A percentile compares a stretch with the other conserved stretches of the same genome.
Conservation (phyloP, 768 basidiomycete species). For the Russula lepida region DNA sequence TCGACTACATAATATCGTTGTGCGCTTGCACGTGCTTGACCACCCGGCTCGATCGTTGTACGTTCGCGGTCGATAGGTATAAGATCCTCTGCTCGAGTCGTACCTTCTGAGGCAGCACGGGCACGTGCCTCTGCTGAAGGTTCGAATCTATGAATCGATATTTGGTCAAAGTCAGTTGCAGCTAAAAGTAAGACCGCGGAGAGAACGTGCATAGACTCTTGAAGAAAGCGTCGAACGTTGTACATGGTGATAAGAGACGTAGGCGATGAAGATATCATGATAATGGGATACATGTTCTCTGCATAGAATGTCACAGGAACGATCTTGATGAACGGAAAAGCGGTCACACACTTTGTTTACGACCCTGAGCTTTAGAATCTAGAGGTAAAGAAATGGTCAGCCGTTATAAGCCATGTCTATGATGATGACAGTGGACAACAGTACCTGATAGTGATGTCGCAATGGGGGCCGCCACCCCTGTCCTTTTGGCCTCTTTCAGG, state of each 20-base stretch:
- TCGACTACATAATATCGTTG: slow-evolving; percentile 81
- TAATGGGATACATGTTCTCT: slow-evolving; percentile 85
- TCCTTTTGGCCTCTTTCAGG: slow-evolving; percentile 55
- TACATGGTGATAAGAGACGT: slow-evolving; percentile 96
- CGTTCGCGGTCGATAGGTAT: slow-evolving; percentile 82
- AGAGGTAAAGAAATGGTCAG: background rate
- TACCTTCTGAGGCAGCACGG: slow-evolving; percentile 60
- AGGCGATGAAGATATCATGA: slow-evolving; percentile 93
- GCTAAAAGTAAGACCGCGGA: background rate
- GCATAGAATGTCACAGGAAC: background rate
- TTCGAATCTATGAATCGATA: slow-evolving; percentile 40
- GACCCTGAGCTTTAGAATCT: slow-evolving; percentile 54
- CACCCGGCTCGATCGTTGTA: slow-evolving; percentile 57
- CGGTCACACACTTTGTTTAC: slow-evolving; percentile 55
- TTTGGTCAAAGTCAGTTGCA: background rate
- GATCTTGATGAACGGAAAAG: background rate
- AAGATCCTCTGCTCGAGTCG: slow-evolving; percentile 69
- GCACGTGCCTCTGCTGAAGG: slow-evolving; percentile 66
- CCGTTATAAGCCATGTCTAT: background rate
- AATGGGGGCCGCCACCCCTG: slow-evolving; percentile 34
- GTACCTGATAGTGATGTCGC: slow-evolving; percentile 34
- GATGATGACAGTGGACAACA: background rate
- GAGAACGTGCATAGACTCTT: slow-evolving; percentile 61
- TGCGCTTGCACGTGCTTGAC: slow-evolving; percentile 45
- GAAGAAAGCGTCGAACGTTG: slow-evolving; percentile 90